Base-by-base conservation (phyloP, 2,329 filamentous ascomycete genomes). In the Shiraia bambusicola region DNA sequence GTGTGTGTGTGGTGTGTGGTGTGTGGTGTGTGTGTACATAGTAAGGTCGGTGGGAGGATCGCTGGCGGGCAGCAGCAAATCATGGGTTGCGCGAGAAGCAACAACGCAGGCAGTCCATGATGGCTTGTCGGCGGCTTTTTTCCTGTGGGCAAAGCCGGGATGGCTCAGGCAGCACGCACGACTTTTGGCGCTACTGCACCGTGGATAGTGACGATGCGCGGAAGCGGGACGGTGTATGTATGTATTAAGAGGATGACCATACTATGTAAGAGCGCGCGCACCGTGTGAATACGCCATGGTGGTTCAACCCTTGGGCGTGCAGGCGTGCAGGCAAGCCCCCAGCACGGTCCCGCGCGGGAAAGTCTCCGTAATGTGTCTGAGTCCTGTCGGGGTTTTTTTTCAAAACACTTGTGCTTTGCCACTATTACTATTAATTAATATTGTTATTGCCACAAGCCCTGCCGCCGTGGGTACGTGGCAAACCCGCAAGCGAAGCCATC, bases 191-290 rank as follows among this genome's bases (percentile, higher is more conserved):
- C 57, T 59, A 61, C 58, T 61, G 61, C 59, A 58, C 47, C 40
- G 34, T 48, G 42, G 44, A 47, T 27, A 49, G 49, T 53, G 45
- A 50, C 39, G 50, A 61, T 52, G 52, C 55, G 61, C 59, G 59
- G 61, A 65, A 65, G 52, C 56, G 57, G 58, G 52, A 37, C 37
- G 40, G n/a, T n/a, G n/a, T n/a, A n/a, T n/a, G n/a, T n/a, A n/a
- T n/a, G n/a, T n/a, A n/a, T n/a, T n/a, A n/a, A n/a, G n/a, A n/a
- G n/a, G n/a, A n/a, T 19, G 40, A 34, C 17, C 29, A 16, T 10
- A 4, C 45, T 48, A 48, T 46, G 54, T 48, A 52, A 38, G 38
- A 56, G 46, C 36, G 49, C 56, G 51, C 56, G 50, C 19, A n/a
- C n/a, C n/a, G n/a, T 37, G 55, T 49, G 56, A 48, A 53, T 37